phyloP scores from a whole-genome alignment of 164 flowering plant species.

The Vitis amurensis region DNA sequence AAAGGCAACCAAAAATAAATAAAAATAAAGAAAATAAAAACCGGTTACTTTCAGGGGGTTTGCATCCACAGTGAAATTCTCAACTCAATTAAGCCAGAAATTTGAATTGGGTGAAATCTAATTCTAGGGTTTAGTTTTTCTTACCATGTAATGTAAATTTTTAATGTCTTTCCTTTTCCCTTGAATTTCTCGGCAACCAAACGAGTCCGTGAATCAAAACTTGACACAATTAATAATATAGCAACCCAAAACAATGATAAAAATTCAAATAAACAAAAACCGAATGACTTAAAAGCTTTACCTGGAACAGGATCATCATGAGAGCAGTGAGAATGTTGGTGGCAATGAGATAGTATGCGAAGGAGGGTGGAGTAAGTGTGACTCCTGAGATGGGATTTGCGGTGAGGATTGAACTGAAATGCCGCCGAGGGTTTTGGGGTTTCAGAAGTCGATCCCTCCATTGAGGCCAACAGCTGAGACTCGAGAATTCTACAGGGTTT shows the following conservation, averaged over 20 bases:
- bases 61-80: neutral
- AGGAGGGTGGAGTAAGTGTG: constrained; percentile 31
- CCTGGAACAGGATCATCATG: constrained; percentile 13
- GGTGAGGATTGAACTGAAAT: constrained; percentile 19
- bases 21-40: no score
- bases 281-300: neutral
- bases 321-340: constrained; percentile 20
- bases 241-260: neutral
- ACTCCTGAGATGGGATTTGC: constrained; percentile 47
- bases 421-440: constrained; percentile 11
- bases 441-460: constrained; percentile 16
- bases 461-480: neutral
- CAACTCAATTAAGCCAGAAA: neutral
- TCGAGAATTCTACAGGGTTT: neutral
- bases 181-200: neutral
- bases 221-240: no score
- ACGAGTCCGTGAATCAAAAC: neutral
- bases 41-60: no score
- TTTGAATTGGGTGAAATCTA: neutral
- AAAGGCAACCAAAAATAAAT: no score
- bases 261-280: no score
- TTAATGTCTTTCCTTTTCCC: neutral
- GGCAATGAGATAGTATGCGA: constrained; percentile 35
- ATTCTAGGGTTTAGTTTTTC: neutral
- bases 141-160: neutral